Evolutionary conservation across 2,329 filamentous ascomycete genomes (phyloP), one percentile per base, ranked within the genome.

Genomic region (Tolypocladium amazonense): DNA sequence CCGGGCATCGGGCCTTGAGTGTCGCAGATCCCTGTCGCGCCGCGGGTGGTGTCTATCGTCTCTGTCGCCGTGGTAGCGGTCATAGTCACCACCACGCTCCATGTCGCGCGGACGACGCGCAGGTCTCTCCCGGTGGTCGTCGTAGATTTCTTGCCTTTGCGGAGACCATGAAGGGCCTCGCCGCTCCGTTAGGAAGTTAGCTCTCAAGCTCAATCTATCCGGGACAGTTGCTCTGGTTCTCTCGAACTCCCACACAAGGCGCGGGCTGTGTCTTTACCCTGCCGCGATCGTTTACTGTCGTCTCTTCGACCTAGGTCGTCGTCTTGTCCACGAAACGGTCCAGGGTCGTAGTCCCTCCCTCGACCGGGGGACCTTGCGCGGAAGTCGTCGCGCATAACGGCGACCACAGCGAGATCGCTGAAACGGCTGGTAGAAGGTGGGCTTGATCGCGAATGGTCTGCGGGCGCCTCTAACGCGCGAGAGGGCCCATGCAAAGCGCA

Each of bases 211-310:
- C 72, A 70, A 66, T 65, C 62, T 61, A 66, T 66, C 64, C 67
- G 67, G 63, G 54, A 59, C 35, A 57, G 50, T 41, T 58, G 57
- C 45, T 58, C 58, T 61, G 56, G 50, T 54, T 56, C 20, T 60
- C 47, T 56, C 41, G 60, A 64, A 64, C 62, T 54, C 66, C 63
- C 65, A 62, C 61, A 61, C 61, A 65, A 68, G 65, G 67, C 70
- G 65, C 71, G 69, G 71, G 71, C 67, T 69, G 64, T 71, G 69
- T 70, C 69, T 77, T 78, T 78, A 78, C 76, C 79, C 76, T 81
- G 78, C 76, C 77, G 75, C 74, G 75, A 73, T 72, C 72, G 77
- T 68, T 75, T 73, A 67, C 75, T 71, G 71, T 73, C 72, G 66
- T 76, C 73, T 67, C 73, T 70, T 68, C 63, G 65, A 63, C 66